Base-by-base conservation (phyloP, 1,139 yeast species). In the Spencermartinsiella ligniputridi region DNA sequence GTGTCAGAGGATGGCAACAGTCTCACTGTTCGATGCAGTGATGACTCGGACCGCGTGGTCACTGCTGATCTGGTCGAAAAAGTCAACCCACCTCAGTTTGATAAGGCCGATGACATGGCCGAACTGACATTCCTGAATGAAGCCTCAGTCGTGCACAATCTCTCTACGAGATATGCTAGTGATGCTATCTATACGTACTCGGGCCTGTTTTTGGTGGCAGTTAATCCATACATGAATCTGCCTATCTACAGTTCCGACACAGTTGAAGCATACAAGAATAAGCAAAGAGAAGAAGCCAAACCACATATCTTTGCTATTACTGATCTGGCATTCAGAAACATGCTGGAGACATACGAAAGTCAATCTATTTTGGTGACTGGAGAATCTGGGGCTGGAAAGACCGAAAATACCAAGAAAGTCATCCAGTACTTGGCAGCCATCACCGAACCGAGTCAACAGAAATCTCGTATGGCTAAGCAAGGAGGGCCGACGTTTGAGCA, bases 341-440 rank as follows among this genome's bases (percentile, higher is more conserved):
- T 92, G 64, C 70, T 88, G 17, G 73, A 76, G 24, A 82, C 84
- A 55, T 75, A 71, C 41, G 82, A 81, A 57, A 85, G 90, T 64
- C 98, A 94, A 66, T 82, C 95, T 13, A 88, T 94, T 43, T 71
- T 94, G 44, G 97, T 94, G 11, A 94, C 98, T 1, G 99, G 99
- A 50, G 99, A 94, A 63, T 85, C 96, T 22, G 99, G 98, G 50
- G 98, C 98, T 0, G 98, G 98, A 46, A 92, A 92, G 63, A 92
- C 98, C 0, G 98, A 92, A 67, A 92, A 88, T 56, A 92, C 98
- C n/a, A 92, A 92, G 64, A 88, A 86, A 59, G 90, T 92, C 48
- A 85, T 94, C 52, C 97, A 90, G 63, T 92, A 89, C 64, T 72
- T 94, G 46, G 88, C 97, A 0, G 81, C 90, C 4, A 81, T 88